Conservation (phyloP, 2,329 filamentous ascomycete genomes). For the Monosporascus ibericus region DNA sequence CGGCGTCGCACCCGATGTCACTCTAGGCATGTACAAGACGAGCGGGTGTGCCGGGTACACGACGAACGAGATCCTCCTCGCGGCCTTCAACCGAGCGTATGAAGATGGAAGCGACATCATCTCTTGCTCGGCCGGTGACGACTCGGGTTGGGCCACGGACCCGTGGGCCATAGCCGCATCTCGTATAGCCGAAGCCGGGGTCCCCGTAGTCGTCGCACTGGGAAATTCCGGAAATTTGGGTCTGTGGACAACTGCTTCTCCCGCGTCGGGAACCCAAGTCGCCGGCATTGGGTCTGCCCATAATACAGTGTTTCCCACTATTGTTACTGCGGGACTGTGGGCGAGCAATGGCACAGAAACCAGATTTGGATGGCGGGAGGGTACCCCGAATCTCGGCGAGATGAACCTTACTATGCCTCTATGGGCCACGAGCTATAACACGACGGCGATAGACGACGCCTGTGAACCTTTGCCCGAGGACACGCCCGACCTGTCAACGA, state of each 20-base stretch:
- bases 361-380: slow-evolving; percentile 11
- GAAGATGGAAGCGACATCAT: slow-evolving; percentile 27
- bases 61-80: slow-evolving; percentile 22
- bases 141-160: slow-evolving; percentile 24
- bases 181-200: slow-evolving; percentile 34
- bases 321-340: slow-evolving; percentile 3
- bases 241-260: slow-evolving; percentile 9
- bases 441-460: slow-evolving; percentile 17
- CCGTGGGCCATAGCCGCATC: slow-evolving; percentile 29
- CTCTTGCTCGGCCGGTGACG: slow-evolving; percentile 23
- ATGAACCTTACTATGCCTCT: slow-evolving; percentile 14
- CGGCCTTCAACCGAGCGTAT: slow-evolving; percentile 22
- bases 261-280: slow-evolving; percentile 8
- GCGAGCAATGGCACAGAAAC: not conserved
- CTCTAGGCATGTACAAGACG: slow-evolving; percentile 11
- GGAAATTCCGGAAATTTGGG: slow-evolving; percentile 32
- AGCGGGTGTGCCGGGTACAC: slow-evolving; percentile 10
- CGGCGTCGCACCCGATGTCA: slow-evolving; percentile 13
- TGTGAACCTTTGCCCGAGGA: slow-evolving; percentile 31
- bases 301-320: slow-evolving; percentile 6
- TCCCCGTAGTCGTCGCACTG: slow-evolving; percentile 32
- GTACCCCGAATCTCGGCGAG: slow-evolving; percentile 3
- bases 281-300: slow-evolving; percentile 9
- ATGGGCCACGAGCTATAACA: slow-evolving; percentile 23
- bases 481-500: slow-evolving; percentile 32